Conservation (phyloP, 257 asterid genomes). For the Solanum lycopersicoides region DNA sequence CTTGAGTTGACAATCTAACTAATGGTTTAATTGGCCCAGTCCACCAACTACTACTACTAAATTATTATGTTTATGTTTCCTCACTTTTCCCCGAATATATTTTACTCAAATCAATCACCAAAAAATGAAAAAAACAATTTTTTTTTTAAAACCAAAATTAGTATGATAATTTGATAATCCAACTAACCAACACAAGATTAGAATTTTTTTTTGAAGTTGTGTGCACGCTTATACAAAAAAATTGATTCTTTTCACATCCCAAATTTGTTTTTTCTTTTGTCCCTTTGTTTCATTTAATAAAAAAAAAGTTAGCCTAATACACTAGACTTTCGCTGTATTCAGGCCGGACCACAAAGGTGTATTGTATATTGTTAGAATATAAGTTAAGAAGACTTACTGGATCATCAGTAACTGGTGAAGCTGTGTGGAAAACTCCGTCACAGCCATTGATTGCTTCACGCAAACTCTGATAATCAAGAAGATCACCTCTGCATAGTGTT, state of each 20-base stretch:
- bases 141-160: no score
- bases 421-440: constrained; percentile 96
- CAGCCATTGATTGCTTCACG: constrained; percentile 76
- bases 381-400: constrained; percentile 41
- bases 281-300: background rate
- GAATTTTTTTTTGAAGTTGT: background rate
- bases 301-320: no score
- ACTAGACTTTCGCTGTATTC: background rate
- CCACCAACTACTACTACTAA: background rate
- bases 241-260: background rate
- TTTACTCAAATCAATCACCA: no score
- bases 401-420: constrained; percentile 91
- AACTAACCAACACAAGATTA: background rate
- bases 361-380: background rate
- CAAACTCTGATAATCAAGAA: constrained; percentile 64
- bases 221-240: background rate
- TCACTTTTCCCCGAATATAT: no score
- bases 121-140: no score
- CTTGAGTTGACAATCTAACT: background rate
- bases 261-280: background rate
- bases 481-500: constrained; percentile 65
- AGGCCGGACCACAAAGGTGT: background rate
- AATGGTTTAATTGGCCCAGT: background rate
- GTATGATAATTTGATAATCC: background rate
- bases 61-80: background rate